Base-by-base conservation (phyloP, 148 eudicot species). In the Vaccinium vitisidaea region DNA sequence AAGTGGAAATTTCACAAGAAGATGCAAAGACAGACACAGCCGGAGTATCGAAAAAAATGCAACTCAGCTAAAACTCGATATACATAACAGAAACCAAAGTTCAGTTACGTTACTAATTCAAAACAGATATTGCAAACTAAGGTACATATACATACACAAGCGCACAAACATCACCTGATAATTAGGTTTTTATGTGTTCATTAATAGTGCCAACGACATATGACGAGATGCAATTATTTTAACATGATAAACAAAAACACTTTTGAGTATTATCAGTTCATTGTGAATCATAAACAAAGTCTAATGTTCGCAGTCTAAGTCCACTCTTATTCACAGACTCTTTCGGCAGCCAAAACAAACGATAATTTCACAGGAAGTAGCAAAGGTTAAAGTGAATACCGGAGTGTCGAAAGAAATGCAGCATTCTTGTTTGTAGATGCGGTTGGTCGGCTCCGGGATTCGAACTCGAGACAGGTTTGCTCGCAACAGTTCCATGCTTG, bases 381-480 rank as follows among this genome's bases (percentile, higher is more conserved):
- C 84, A 3, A 65, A 78, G 76, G 18, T 21, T 7, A 80, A n/a
- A 84, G 79, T 32, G 19, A 71, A 80, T 78, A 94, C 98, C 90
- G 99, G 98, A 85, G 95, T 90, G 76, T 93, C 98, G 87, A 92
- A 97, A 18, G 98, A 95, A 87, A 97, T 86, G 92, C 99, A 97
- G 81, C 99, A 97, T 87, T 97, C 98, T 0, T 95, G 94, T 74
- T 97, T 97, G 92, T 88, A 97, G 87, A 97, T 92, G 82, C 99
- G 98, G 90, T 92, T 95, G 12, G 98, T 94, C 0, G 99, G 99
- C 71, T 94, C 99, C 5, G 99, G 98, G 82, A 95, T 97, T 18
- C 99, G 93, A 80, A 97, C 98, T 14, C 95, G 91, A 18, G 92
- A 86, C 82, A 97, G 95, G 85, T 95, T 90, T 74, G 96, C 89